Conservation (phyloP, 805 yeast genomes). For the Candida verbasci region DNA sequence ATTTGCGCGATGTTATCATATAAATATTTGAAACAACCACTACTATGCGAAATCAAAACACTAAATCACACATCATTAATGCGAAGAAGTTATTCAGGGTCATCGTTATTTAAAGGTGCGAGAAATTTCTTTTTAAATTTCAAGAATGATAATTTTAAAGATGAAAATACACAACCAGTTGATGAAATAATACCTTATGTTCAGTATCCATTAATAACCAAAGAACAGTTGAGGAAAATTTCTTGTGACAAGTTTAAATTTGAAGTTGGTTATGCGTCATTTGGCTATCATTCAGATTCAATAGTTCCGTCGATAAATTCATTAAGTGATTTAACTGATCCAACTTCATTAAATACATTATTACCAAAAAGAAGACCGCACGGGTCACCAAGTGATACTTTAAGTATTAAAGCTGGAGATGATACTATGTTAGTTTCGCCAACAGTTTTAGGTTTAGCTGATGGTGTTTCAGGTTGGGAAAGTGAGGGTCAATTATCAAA, state of each 20-base stretch:
- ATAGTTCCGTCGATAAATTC: conserved; percentile 42
- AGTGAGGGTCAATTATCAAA: conserved; percentile 29
- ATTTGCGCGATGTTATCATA: too few relatives aligned
- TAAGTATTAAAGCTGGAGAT: conserved; percentile 51
- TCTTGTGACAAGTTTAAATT: conserved; percentile 39
- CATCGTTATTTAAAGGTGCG: conserved; percentile 16
- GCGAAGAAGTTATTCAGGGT: background rate
- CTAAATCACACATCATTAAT: too few relatives aligned
- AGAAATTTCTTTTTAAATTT: conserved; percentile 19
- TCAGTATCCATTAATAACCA: conserved; percentile 36
- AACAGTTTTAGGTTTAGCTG: conserved; percentile 49
- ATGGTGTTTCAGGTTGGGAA: conserved; percentile 57
- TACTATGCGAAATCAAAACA: too few relatives aligned
- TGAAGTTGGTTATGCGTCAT: conserved; percentile 41
- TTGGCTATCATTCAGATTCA: conserved; percentile 43
- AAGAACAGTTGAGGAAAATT: conserved; percentile 33
- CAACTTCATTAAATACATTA: conserved; percentile 40
- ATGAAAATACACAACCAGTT: conserved; percentile 8
- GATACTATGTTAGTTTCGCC: conserved; percentile 56
- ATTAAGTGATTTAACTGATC: conserved; percentile 47
- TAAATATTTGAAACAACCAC: background rate
- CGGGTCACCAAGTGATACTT: conserved; percentile 50
- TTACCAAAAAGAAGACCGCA: conserved; percentile 48
- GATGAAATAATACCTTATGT: conserved; percentile 35
- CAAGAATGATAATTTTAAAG: conserved; percentile 8